Evolutionary conservation across 495 filamentous ascomycete genomes (phyloP).

Genomic region (Daldinia concentrica): DNA sequence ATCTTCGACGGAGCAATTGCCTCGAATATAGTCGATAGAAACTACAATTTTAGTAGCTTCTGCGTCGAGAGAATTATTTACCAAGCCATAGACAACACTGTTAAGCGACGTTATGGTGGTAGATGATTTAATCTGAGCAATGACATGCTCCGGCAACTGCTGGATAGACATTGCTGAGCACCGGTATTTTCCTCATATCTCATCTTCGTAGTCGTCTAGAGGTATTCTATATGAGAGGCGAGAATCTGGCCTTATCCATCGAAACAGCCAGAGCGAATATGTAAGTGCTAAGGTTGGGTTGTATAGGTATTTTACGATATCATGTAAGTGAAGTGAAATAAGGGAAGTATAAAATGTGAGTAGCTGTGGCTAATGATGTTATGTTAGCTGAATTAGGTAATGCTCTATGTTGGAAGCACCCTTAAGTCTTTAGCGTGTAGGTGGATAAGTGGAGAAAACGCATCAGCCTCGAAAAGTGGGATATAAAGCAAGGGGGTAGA

Average conservation of each 20-base stretch:
- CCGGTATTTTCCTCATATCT: conserved; percentile 7
- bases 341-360: neutral
- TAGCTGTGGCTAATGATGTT: neutral
- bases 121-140: conserved; percentile 89
- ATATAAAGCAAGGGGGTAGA: conserved; percentile 3
- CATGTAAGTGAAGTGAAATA: neutral
- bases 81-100: conserved; percentile 75
- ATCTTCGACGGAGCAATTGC: conserved; percentile 86
- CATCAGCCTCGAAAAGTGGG: neutral
- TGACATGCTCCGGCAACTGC: conserved; percentile 76
- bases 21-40: conserved; percentile 77
- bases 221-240: neutral
- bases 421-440: neutral
- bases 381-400: neutral
- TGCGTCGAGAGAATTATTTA: conserved; percentile 89
- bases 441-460: neutral
- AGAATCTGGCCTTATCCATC: neutral
- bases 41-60: conserved; percentile 74
- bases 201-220: conserved; percentile 18
- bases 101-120: conserved; percentile 77
- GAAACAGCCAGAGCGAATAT: neutral
- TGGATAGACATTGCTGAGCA: conserved; percentile 67
- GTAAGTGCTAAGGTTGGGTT: neutral
- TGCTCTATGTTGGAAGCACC: neutral
- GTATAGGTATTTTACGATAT: neutral